Conservation (phyloP, 176 grass and related monocot genomes). For the Bolboschoenus planiculmis region DNA sequence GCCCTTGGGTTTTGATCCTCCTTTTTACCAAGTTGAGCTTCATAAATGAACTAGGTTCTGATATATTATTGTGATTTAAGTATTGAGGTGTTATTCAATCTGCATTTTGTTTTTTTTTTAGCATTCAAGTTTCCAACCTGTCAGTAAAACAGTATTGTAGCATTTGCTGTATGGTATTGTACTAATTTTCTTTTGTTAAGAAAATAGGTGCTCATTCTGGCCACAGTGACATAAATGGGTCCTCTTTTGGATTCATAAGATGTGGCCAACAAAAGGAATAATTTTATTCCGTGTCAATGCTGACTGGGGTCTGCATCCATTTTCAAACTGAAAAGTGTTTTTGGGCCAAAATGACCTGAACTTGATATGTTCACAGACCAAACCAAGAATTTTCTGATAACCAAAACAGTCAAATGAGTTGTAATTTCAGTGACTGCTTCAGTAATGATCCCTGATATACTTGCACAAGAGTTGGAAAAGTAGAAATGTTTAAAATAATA, state of each 20-base stretch:
- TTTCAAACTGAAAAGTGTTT: background rate
- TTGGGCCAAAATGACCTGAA: background rate
- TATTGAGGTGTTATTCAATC: background rate
- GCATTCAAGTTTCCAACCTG: background rate
- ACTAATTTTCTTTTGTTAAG: background rate
- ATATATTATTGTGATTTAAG: background rate
- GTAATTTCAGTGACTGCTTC: background rate
- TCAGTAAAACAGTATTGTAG: background rate
- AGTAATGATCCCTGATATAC: background rate
- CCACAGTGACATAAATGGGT: background rate
- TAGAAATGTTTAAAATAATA: background rate
- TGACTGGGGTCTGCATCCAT: background rate
- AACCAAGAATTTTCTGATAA: background rate
- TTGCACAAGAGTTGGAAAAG: background rate
- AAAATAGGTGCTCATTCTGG: background rate
- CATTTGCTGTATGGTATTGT: background rate
- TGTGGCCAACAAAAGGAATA: background rate
- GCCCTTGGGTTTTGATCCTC: background rate
- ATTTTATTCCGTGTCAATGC: background rate
- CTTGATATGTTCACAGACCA: background rate
- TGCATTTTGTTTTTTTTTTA: background rate
- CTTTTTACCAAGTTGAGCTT: background rate
- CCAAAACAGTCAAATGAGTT: background rate
- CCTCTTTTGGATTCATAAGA: background rate
- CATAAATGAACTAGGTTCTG: background rate